A percentile compares a stretch with the other conserved stretches of the same genome.
Evolutionary conservation across 768 basidiomycete genomes (phyloP).

Genomic region (Trametes cubensis): DNA sequence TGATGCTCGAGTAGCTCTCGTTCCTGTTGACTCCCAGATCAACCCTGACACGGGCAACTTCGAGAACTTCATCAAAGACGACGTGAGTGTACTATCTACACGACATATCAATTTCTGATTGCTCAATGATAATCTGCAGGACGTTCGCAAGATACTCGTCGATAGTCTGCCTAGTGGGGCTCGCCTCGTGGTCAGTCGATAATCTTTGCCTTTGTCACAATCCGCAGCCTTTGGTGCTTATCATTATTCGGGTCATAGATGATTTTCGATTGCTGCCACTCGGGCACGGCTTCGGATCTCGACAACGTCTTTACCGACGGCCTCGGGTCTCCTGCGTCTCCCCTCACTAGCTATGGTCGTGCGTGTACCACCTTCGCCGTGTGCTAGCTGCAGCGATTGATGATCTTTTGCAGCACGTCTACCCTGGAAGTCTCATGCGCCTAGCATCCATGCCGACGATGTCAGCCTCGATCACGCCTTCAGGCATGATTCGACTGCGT

Average conservation of each 20-base stretch:
- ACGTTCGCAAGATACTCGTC: slow-evolving; percentile 29
- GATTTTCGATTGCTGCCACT: slow-evolving; percentile 35
- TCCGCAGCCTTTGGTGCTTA: too few relatives aligned
- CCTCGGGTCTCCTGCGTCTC: slow-evolving; percentile 3
- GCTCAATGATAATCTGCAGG: slow-evolving; percentile 9
- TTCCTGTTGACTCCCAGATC: slow-evolving; percentile 24
- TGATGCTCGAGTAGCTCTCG: slow-evolving; percentile 23
- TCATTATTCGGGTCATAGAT: too few relatives aligned
- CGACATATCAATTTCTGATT: neutral
- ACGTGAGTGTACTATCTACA: slow-evolving; percentile 21
- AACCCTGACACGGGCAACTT: slow-evolving; percentile 7
- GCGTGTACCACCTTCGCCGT: neutral
- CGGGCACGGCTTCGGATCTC: slow-evolving; percentile 22
- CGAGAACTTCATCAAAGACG: slow-evolving; percentile 32
- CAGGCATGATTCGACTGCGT: neutral
- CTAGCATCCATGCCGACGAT: slow-evolving; percentile 2
- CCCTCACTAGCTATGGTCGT: slow-evolving; percentile 9
- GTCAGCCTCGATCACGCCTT: neutral
- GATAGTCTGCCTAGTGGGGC: slow-evolving; percentile 27
- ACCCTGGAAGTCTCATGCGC: slow-evolving; percentile 1
- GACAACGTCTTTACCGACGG: slow-evolving; percentile 17
- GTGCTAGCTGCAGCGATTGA: neutral
- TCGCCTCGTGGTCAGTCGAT: slow-evolving; percentile 26
- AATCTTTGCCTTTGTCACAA: too few relatives aligned
- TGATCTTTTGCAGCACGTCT: neutral